Conservation (phyloP, 2,329 filamentous ascomycete genomes). For the Mycosphaerella arachidis region DNA sequence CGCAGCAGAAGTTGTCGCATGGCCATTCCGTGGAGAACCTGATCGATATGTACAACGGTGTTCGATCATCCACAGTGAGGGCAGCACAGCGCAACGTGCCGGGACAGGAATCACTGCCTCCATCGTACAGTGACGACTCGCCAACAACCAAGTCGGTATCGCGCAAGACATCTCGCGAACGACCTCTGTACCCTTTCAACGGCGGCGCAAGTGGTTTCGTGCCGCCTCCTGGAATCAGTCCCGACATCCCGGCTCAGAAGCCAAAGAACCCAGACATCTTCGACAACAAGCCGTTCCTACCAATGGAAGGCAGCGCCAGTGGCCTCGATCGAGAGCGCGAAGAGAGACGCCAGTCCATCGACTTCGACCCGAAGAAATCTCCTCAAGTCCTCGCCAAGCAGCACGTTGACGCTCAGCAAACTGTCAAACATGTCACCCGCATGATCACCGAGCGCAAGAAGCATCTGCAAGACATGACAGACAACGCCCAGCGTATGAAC, state of each 20-base stretch:
- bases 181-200: neutral
- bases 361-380: slow-evolving; percentile 9
- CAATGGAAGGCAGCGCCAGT: slow-evolving; percentile 10
- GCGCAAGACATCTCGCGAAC: neutral
- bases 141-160: neutral
- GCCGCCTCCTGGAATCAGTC: neutral
- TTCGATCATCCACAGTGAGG: neutral
- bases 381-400: neutral
- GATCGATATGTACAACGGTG: neutral
- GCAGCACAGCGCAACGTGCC: neutral
- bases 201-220: neutral
- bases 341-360: neutral
- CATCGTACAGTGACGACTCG: neutral
- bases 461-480: slow-evolving; percentile 13
- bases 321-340: slow-evolving; percentile 1
- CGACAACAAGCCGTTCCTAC: slow-evolving; percentile 11
- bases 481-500: slow-evolving; percentile 14
- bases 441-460: slow-evolving; percentile 17
- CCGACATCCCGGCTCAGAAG: neutral
- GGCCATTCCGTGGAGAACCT: neutral
- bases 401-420: neutral
- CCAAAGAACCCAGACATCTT: slow-evolving; percentile 8
- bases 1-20: neutral
- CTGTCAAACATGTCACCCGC: slow-evolving; percentile 12
- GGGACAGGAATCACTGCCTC: neutral